phyloP scores from a whole-genome alignment of 805 yeast genomes.

The Spathaspora hagerdaliae region DNA sequence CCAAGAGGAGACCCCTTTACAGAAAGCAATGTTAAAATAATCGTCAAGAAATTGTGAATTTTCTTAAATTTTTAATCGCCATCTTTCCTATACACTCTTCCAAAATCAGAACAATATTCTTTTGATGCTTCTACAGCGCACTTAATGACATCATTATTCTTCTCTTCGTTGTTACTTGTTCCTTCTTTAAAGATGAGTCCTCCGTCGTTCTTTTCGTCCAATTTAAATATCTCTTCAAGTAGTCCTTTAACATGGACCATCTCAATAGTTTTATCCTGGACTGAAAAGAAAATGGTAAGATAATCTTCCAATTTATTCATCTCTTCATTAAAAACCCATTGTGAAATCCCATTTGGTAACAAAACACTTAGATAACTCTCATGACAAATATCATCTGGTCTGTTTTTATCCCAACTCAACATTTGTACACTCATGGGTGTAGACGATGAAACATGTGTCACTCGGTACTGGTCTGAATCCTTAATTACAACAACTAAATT shows the following conservation, averaged over 20 bases:
- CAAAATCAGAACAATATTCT: conserved; percentile 24
- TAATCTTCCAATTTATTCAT: conserved; percentile 15
- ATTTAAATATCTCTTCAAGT: conserved; percentile 14
- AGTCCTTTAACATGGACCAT: conserved; percentile 31
- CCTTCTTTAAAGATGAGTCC: no score
- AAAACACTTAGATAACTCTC: conserved; percentile 22
- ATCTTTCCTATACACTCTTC: conserved; percentile 6
- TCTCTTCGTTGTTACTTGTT: no score
- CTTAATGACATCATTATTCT: background rate
- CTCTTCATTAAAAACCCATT: conserved; percentile 12
- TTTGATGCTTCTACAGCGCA: conserved; percentile 25
- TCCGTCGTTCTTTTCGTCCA: no score
- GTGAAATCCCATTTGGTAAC: conserved; percentile 31
- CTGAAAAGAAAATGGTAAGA: conserved; percentile 29
- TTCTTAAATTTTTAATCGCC: no score
- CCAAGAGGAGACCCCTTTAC: no score
- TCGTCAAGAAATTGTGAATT: no score
- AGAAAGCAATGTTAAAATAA: no score
- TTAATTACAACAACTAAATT: conserved; percentile 27
- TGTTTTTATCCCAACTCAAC: conserved; percentile 27
- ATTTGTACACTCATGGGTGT: conserved; percentile 25
- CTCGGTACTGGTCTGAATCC: conserved; percentile 13
- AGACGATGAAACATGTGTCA: conserved; percentile 30
- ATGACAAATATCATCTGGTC: conserved; percentile 19
- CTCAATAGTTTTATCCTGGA: conserved; percentile 20